These are phyloP conservation scores for Metschnikowia kunwiensis DNA, from an alignment of 805 yeast species.

Conservation along the genomic window DNA sequence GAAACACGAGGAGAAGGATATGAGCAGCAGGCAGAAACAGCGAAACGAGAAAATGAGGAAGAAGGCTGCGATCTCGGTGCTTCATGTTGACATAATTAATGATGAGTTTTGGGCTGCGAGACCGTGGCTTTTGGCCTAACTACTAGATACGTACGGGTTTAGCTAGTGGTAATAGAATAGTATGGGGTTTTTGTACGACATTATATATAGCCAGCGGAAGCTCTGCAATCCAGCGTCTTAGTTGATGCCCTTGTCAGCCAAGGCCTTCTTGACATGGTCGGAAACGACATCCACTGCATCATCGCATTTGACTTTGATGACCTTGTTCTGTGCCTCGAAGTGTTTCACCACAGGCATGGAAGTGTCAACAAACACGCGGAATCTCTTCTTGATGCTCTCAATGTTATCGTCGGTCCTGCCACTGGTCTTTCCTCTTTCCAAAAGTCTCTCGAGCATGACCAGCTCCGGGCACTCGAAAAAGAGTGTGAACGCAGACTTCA, in stretches of 20 bases:
- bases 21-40: slow-evolving; percentile 47
- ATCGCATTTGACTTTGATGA: slow-evolving; percentile 75
- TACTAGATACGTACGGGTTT: no score
- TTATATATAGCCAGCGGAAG: not conserved
- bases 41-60: slow-evolving; percentile 46
- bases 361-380: slow-evolving; percentile 79
- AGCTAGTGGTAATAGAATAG: not conserved
- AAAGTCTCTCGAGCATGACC: slow-evolving; percentile 78
- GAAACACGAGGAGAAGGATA: slow-evolving; percentile 12
- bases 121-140: slow-evolving; percentile 27
- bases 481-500: slow-evolving; percentile 64
- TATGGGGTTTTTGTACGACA: not conserved
- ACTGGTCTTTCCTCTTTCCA: slow-evolving; percentile 90
- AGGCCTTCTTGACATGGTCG: slow-evolving; percentile 60
- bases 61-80: slow-evolving; percentile 43
- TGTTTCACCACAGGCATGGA: slow-evolving; percentile 92
- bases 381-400: slow-evolving; percentile 87
- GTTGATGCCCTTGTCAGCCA: slow-evolving; percentile 41
- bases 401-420: slow-evolving; percentile 93
- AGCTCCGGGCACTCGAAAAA: slow-evolving; percentile 80
- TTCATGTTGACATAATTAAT: slow-evolving; percentile 62
- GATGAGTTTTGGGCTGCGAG: slow-evolving; percentile 60
- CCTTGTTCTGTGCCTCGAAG: slow-evolving; percentile 69
- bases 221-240: slow-evolving; percentile 3
- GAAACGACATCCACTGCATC: slow-evolving; percentile 79